Base-by-base conservation (phyloP, 1,284 basidiomycete genomes). In the Gomphus bonarii region DNA sequence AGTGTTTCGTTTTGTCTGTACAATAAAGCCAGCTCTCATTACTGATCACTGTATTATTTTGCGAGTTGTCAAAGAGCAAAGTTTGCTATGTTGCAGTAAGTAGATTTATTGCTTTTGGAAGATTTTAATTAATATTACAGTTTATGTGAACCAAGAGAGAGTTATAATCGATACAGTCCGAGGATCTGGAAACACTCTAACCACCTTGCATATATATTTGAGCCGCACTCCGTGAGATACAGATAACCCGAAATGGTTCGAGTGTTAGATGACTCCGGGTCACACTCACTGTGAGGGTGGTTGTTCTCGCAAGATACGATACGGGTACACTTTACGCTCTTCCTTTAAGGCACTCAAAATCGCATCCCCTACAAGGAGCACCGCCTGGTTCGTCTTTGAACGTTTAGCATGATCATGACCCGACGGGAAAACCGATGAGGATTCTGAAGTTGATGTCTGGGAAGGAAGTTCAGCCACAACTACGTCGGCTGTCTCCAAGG, bases 251-350 rank as follows among this genome's bases (percentile, higher is more conserved):
- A 22, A 2, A 30, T 8, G 4, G 22, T 25, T 25, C n/a, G 11
- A 35, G 28, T 35, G 30, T 16, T 36, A 18, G 35, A 35, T 40
- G 14, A n/a, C 38, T 54, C 38, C 20, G 35, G 11, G 33, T 33
- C 6, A 33, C 30, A 16, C 18, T 50, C 38, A 18, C 47, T n/a
- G n/a, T n/a, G n/a, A n/a, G n/a, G n/a, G n/a, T n/a, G n/a, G n/a
- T n/a, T n/a, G n/a, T n/a, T n/a, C n/a, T n/a, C n/a, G 44, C 16
- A 56, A 35, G 16, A 56, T 36, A 35, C 55, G 55, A 40, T 56
- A 56, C n/a, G 55, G 46, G 33, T 56, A 35, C 35, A 50, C 40
- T 16, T 35, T 50, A 6, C 54, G 54, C 16, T 56, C 55, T 16
- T 50, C 35, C n/a, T 50, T 56, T 18, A 33, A 36, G 12, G 47